A percentile compares a stretch with the other conserved stretches of the same genome.
phyloP scores from a whole-genome alignment of 805 yeast genomes.

The Starmerella sp. region DNA sequence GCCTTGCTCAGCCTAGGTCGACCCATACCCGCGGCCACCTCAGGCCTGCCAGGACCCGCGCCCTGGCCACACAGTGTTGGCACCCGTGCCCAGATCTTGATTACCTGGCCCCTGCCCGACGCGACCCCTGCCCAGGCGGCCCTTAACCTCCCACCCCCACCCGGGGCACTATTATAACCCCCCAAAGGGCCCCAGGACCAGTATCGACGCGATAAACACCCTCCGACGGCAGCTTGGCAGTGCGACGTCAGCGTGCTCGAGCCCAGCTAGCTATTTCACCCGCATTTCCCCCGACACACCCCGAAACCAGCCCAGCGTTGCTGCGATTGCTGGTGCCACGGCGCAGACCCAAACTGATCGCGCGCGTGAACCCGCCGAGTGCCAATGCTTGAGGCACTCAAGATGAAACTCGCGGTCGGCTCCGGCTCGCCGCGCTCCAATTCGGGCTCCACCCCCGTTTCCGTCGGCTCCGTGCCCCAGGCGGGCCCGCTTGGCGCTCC shows the following conservation, averaged over 20 bases:
- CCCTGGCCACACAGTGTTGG: neutral
- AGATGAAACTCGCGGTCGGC: neutral
- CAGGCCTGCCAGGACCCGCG: neutral
- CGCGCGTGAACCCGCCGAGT: neutral
- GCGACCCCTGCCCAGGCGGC: neutral
- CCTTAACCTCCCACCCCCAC: slow-evolving; percentile 4
- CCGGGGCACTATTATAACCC: neutral
- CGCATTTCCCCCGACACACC: neutral
- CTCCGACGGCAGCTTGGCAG: neutral
- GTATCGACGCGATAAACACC: neutral
- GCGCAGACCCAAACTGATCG: neutral
- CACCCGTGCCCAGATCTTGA: slow-evolving; percentile 1
- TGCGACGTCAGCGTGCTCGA: neutral
- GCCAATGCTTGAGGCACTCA: slow-evolving; percentile 1
- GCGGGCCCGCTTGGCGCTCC: neutral
- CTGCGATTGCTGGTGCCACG: neutral
- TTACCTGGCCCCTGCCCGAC: neutral
- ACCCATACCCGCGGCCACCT: neutral
- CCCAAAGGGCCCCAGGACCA: neutral
- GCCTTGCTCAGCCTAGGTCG: slow-evolving; percentile 1
- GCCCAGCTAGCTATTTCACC: neutral
- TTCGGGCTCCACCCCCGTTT: neutral
- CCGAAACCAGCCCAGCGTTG: neutral
- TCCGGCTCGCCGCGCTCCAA: slow-evolving; percentile 3
- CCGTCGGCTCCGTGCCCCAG: neutral